Conservation (phyloP, 495 filamentous ascomycete genomes). For the Podospora didyma region DNA sequence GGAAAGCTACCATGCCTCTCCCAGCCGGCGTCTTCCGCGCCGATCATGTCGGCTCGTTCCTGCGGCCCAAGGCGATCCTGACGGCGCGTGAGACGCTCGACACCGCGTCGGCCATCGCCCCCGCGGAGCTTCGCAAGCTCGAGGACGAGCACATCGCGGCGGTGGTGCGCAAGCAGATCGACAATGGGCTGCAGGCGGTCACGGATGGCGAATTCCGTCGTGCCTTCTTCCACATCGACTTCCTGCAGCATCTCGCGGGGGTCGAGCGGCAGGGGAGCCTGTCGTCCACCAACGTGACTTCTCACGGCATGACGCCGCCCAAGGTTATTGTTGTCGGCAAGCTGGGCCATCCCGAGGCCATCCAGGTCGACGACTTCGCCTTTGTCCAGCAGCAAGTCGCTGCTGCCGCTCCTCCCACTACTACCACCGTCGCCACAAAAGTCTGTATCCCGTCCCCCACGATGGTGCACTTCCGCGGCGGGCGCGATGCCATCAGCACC, state of each 20-base stretch:
- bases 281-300: conserved; percentile 38
- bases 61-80: conserved; percentile 38
- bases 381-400: conserved; percentile 50
- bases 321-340: conserved; percentile 42
- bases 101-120: conserved; percentile 34
- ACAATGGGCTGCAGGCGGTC: conserved; percentile 58
- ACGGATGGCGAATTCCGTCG: conserved; percentile 72
- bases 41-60: conserved; percentile 47
- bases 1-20: conserved; percentile 32
- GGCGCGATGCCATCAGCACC: conserved; percentile 51
- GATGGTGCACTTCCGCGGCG: conserved; percentile 66
- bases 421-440: conserved; percentile 48
- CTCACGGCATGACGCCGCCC: conserved; percentile 42
- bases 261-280: conserved; percentile 40
- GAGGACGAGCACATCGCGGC: conserved; percentile 65
- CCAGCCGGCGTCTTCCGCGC: conserved; percentile 46
- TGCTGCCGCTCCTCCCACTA: conserved; percentile 29
- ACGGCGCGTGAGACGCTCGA: conserved; percentile 41
- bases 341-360: conserved; percentile 41
- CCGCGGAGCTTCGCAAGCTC: conserved; percentile 40
- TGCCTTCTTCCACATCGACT: conserved; percentile 46
- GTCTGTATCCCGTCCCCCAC: conserved; percentile 61
- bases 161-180: conserved; percentile 55
- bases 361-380: conserved; percentile 57
- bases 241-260: conserved; percentile 39